Evolutionary conservation across 164 flowering plant species (phyloP).

Genomic region (Umbellularia californica): DNA sequence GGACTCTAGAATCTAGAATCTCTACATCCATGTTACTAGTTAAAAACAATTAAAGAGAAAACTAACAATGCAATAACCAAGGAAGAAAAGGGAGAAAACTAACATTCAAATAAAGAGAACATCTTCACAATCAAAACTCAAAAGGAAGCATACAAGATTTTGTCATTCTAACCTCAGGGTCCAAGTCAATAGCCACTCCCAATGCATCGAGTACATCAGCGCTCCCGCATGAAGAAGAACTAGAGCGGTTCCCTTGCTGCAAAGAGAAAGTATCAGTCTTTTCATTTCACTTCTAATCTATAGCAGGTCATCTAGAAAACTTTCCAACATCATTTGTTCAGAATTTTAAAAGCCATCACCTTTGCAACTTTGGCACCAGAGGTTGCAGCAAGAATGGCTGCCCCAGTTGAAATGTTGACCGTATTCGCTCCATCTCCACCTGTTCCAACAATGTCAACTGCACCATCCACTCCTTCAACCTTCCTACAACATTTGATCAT

Average conservation of each 20-base stretch:
- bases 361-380: slow-evolving; percentile 95
- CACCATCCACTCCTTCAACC: slow-evolving; percentile 73
- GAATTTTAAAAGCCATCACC: slow-evolving; percentile 31
- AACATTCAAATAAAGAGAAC: background rate
- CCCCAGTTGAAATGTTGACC: slow-evolving; percentile 91
- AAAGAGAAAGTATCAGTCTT: slow-evolving; percentile 3
- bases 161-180: slow-evolving; percentile 61
- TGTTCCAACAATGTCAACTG: slow-evolving; percentile 92
- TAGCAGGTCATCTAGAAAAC: background rate
- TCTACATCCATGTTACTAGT: no score
- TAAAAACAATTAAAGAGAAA: background rate
- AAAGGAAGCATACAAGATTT: background rate
- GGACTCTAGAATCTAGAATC: no score
- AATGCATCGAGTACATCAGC: slow-evolving; percentile 89
- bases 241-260: slow-evolving; percentile 95
- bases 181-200: slow-evolving; percentile 73
- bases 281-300: background rate
- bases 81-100: background rate
- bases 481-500: slow-evolving; percentile 64
- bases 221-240: slow-evolving; percentile 98
- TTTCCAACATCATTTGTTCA: background rate
- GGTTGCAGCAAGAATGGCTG: slow-evolving; percentile 91
- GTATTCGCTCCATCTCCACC: slow-evolving; percentile 99
- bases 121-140: background rate
- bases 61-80: background rate